Percentiles rank a stretch among this genome's conserved stretches.
Conservation (phyloP, 2,329 filamentous ascomycete species). For the Reticulascus tulasneorum region DNA sequence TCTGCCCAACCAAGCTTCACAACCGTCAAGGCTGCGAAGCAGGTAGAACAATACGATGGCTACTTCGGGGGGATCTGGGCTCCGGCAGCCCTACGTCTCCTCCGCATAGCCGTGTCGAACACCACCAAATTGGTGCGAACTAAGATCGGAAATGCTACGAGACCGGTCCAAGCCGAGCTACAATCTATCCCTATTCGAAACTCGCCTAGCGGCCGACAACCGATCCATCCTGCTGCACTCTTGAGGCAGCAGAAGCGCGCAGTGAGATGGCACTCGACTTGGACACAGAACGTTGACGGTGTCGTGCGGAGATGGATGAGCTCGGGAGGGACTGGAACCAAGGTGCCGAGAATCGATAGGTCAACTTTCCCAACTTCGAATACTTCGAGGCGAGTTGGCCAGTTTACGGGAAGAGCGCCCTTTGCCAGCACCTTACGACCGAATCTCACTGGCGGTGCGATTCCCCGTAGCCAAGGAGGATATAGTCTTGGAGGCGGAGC, state of each 20-base stretch:
- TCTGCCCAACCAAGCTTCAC: no score
- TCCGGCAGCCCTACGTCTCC: conserved; percentile 50
- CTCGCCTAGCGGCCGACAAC: conserved; percentile 39
- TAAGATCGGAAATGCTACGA: conserved; percentile 42
- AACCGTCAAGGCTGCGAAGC: no score
- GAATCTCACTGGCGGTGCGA: conserved; percentile 82
- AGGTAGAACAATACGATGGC: conserved; percentile 48
- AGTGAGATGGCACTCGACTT: conserved; percentile 45
- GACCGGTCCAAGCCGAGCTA: conserved; percentile 40
- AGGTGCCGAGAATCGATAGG: conserved; percentile 39
- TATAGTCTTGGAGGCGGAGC: conserved; percentile 72
- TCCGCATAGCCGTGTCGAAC: conserved; percentile 48
- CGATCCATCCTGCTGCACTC: conserved; percentile 47
- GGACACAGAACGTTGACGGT: conserved; percentile 37
- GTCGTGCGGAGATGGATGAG: conserved; percentile 49
- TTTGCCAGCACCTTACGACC: conserved; percentile 87
- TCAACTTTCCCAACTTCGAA: conserved; percentile 45
- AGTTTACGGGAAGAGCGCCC: conserved; percentile 71
- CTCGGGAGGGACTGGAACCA: conserved; percentile 27
- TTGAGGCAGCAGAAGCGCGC: conserved; percentile 47
- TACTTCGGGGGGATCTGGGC: conserved; percentile 55
- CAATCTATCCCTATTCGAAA: conserved; percentile 42
- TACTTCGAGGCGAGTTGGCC: conserved; percentile 48
- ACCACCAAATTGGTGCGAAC: conserved; percentile 48
- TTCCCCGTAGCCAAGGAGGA: conserved; percentile 84